Percentiles rank a stretch among this genome's conserved stretches.
Conservation (phyloP, 2,329 filamentous ascomycete species). For the Gnomoniopsis sp. region DNA sequence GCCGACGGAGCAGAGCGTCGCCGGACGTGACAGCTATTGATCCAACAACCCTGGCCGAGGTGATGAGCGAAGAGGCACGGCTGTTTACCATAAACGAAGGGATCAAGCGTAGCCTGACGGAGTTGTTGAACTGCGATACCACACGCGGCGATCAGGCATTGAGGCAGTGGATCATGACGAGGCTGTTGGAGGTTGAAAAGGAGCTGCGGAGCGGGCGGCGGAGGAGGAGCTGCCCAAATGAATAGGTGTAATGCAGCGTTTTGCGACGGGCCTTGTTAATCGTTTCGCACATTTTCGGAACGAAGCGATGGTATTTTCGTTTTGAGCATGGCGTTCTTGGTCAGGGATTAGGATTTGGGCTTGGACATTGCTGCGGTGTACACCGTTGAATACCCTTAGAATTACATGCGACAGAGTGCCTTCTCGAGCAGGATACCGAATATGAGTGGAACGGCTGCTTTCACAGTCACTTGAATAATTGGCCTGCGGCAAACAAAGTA, state of each 20-base stretch:
- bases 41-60: slow-evolving; percentile 44
- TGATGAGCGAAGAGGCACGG: slow-evolving; percentile 50
- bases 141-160: slow-evolving; percentile 49
- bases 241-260: slow-evolving; percentile 20
- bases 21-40: slow-evolving; percentile 37
- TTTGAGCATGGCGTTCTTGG: slow-evolving; percentile 9
- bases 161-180: slow-evolving; percentile 56
- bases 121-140: slow-evolving; percentile 57
- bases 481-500: too few relatives aligned
- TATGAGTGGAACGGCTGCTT: too few relatives aligned
- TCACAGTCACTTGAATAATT: too few relatives aligned
- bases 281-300: not conserved
- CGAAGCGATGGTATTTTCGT: not conserved
- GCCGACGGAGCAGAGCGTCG: slow-evolving; percentile 29
- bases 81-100: slow-evolving; percentile 56
- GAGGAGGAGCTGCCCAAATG: slow-evolving; percentile 36
- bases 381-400: slow-evolving; percentile 10
- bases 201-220: slow-evolving; percentile 53
- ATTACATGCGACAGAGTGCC: not conserved
- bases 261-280: not conserved
- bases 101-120: slow-evolving; percentile 59
- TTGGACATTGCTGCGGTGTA: not conserved
- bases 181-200: slow-evolving; percentile 59
- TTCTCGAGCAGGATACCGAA: too few relatives aligned
- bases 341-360: slow-evolving; percentile 1